Percentiles rank a stretch among this genome's conserved stretches.
phyloP scores from a whole-genome alignment of 2,329 filamentous ascomycete genomes.

The Drechslerella stenobrocha region DNA sequence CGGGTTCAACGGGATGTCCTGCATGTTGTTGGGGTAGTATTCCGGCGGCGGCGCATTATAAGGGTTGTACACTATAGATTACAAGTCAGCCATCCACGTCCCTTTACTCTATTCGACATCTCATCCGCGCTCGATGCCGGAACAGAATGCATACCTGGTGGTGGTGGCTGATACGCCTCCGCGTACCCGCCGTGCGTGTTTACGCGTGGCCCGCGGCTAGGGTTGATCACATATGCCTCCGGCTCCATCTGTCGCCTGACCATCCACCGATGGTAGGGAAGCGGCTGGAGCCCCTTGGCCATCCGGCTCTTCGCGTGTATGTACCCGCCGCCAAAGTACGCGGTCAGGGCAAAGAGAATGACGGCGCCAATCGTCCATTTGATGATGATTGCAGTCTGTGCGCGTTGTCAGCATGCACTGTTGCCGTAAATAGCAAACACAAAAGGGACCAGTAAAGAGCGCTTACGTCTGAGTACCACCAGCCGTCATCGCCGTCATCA shows the following conservation, averaged over 20 bases:
- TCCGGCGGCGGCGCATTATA: slow-evolving; percentile 28
- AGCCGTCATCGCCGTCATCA: slow-evolving; percentile 35
- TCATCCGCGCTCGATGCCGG: no score
- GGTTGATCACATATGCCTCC: slow-evolving; percentile 25
- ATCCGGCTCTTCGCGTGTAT: slow-evolving; percentile 70
- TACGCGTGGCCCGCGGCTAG: slow-evolving; percentile 17
- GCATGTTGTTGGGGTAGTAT: slow-evolving; percentile 40
- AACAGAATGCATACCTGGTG: slow-evolving; percentile 23
- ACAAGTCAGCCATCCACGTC: slow-evolving; percentile 6
- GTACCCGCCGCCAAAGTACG: slow-evolving; percentile 70
- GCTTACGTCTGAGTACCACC: slow-evolving; percentile 47
- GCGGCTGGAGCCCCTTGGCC: slow-evolving; percentile 66
- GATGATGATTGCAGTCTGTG: slow-evolving; percentile 55
- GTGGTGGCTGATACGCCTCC: slow-evolving; percentile 40
- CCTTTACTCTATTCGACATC: no score
- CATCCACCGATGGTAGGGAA: slow-evolving; percentile 66
- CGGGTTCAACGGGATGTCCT: slow-evolving; percentile 34
- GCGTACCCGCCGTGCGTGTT: slow-evolving; percentile 44
- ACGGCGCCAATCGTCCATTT: slow-evolving; percentile 71
- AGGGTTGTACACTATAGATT: slow-evolving; percentile 37
- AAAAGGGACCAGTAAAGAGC: neutral
- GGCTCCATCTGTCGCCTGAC: slow-evolving; percentile 36
- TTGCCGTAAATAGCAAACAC: neutral
- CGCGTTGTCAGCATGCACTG: neutral
- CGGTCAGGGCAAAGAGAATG: slow-evolving; percentile 63